Evolutionary conservation across 2,329 filamentous ascomycete genomes (phyloP), one percentile per base, ranked within the genome.

Genomic region (Diplocarpon mali): DNA sequence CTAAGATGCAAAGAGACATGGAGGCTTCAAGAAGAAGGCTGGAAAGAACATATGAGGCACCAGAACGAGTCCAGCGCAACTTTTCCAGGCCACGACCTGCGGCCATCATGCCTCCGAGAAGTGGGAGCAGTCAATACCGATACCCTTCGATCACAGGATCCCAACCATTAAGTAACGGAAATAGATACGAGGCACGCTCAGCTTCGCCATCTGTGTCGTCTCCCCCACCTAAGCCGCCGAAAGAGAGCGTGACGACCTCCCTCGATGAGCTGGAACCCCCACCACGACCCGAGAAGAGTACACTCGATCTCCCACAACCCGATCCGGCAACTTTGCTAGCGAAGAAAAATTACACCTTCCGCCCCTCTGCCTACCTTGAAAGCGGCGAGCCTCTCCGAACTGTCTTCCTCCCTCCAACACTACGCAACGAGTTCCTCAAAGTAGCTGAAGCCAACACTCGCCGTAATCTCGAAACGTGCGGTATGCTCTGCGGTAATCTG

Each of bases 391-490:
- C 89, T 0, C 75, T 98, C 6, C 82, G 92, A 29, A 86, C 89
- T 0, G 71, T 98, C 29, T 95, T 96, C 61, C 72, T 98, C 1
- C 90, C 92, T 0, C 75, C 77, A 1, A 73, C 76, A 11, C 73
- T 98, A 1, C 85, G 88, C 24, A 65, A 71, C 2, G 69, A 73
- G 5, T 98, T 98, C 61, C 71, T 96, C 14, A 66, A 75, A 2
- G 68, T 88, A 27, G 90, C 89, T 0, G 66, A 75, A 0, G 65
- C 75, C 14, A 96, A 98, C 61, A 98, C 92, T 0, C 68, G 68
- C 27, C 71, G 72, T 3, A 93, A 93, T 30, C 73, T 96, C 14
- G 92, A 98, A 66, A 96, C 92, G 54, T 96, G 92, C 61, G 92
- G 90, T 30, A 90, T 98, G 53, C 73, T 98, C 10, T 94, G 88